phyloP scores from a whole-genome alignment of 2,329 filamentous ascomycete species.

The Colletotrichum neosansevieriae region DNA sequence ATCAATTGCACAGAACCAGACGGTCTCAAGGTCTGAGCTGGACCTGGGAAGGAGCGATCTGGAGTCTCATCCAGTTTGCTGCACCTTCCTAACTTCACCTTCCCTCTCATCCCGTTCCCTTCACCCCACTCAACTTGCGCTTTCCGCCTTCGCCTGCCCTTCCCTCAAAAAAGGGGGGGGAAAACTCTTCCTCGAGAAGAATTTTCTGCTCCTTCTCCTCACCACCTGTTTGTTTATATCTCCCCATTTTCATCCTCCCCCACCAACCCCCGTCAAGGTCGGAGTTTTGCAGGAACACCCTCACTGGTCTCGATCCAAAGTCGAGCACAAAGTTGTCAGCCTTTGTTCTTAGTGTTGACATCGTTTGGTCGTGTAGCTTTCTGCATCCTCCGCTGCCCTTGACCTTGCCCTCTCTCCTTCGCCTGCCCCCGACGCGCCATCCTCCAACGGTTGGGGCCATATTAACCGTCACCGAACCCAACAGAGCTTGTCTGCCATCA shows the following conservation, averaged over 20 bases:
- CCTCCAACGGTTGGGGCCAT: slow-evolving; percentile 68
- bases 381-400: slow-evolving; percentile 82
- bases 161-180: background rate
- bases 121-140: slow-evolving; percentile 14
- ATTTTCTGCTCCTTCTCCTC: background rate
- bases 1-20: no score
- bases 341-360: slow-evolving; percentile 47
- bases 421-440: slow-evolving; percentile 68
- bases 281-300: slow-evolving; percentile 28
- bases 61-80: background rate
- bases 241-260: background rate
- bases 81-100: slow-evolving; percentile 24
- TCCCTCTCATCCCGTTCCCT: slow-evolving; percentile 6
- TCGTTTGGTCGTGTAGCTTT: slow-evolving; percentile 68
- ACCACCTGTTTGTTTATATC: slow-evolving; percentile 1
- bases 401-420: slow-evolving; percentile 81
- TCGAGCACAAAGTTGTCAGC: slow-evolving; percentile 41
- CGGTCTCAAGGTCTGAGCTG: background rate
- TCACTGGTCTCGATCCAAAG: slow-evolving; percentile 20
- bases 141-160: background rate
- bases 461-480: slow-evolving; percentile 77
- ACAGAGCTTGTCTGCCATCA: slow-evolving; percentile 66
- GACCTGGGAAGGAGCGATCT: slow-evolving; percentile 21
- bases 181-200: background rate
- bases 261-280: slow-evolving; percentile 8